Evolutionary conservation across 129 eudicot genomes (phyloP).

Genomic region (Helianthus annuus): DNA sequence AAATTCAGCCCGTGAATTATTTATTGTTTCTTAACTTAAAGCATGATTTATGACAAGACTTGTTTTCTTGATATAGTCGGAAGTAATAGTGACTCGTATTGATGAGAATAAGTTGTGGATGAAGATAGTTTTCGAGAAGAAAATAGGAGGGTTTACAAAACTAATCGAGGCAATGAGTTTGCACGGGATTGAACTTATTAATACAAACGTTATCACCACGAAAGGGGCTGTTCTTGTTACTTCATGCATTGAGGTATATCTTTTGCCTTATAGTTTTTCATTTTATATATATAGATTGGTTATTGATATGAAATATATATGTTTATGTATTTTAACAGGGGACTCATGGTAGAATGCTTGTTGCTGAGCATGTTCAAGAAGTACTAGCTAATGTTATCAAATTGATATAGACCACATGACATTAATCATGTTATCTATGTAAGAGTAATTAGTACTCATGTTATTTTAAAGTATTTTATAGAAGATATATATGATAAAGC

Average conservation of each 20-base stretch:
- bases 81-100: slow-evolving; percentile 52
- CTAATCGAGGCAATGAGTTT: slow-evolving; percentile 55
- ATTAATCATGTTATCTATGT: neutral
- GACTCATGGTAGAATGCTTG: slow-evolving; percentile 39
- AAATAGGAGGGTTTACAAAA: slow-evolving; percentile 49
- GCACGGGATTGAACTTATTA: slow-evolving; percentile 52
- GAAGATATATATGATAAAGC: neutral
- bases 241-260: slow-evolving; percentile 53
- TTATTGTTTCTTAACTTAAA: neutral
- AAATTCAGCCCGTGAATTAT: neutral
- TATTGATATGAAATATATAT: neutral
- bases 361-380: slow-evolving; percentile 38
- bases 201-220: slow-evolving; percentile 55
- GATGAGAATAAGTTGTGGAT: slow-evolving; percentile 66
- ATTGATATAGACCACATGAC: slow-evolving; percentile 25
- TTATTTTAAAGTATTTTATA: neutral
- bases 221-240: slow-evolving; percentile 72
- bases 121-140: slow-evolving; percentile 58
- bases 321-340: slow-evolving; percentile 38
- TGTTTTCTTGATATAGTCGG: slow-evolving; percentile 38
- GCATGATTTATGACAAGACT: neutral
- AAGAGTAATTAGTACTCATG: neutral
- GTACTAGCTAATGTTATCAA: slow-evolving; percentile 38
- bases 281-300: neutral
- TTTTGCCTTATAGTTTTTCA: neutral